Conservation (phyloP, 768 basidiomycete species). For the Nevesoporus exiguus region DNA sequence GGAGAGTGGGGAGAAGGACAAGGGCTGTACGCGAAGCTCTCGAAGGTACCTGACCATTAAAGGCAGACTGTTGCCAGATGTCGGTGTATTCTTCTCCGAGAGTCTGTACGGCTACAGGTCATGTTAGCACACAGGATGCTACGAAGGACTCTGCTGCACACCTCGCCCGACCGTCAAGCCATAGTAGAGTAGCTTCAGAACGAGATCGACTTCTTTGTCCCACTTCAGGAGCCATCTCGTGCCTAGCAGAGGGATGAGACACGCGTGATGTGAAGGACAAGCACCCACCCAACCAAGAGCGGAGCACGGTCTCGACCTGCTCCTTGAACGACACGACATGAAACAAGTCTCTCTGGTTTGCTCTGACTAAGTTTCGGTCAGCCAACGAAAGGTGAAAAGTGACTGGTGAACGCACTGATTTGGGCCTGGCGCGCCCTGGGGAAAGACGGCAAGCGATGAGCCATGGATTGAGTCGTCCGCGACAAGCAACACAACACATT, state of each 20-base stretch:
- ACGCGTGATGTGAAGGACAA: neutral
- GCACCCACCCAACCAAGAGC: conserved; percentile 71
- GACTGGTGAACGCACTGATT: conserved; percentile 58
- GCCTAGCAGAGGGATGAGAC: conserved; percentile 42
- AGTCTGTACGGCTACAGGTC: conserved; percentile 62
- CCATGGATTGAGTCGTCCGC: conserved; percentile 4
- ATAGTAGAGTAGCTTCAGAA: conserved; percentile 67
- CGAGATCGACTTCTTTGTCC: conserved; percentile 76
- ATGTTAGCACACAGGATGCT: conserved; percentile 7
- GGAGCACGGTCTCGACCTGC: conserved; percentile 68
- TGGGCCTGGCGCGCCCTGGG: conserved; percentile 82
- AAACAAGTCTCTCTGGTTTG: conserved; percentile 79
- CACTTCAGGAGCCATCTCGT: conserved; percentile 77
- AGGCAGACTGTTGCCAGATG: conserved; percentile 66
- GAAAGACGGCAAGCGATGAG: conserved; percentile 44
- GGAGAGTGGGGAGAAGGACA: conserved; percentile 64
- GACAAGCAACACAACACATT: too few species aligned
- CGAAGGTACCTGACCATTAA: conserved; percentile 41
- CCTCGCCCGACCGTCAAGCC: conserved; percentile 74
- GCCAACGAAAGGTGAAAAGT: conserved; percentile 2
- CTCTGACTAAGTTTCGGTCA: conserved; percentile 54
- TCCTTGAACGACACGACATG: conserved; percentile 73
- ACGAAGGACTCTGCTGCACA: conserved; percentile 28
- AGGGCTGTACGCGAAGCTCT: conserved; percentile 45
- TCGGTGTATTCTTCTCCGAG: conserved; percentile 91